These are phyloP conservation scores for Didymella keratinophila DNA, from an alignment of 2,329 filamentous ascomycete genomes.

Conservation along the genomic window DNA sequence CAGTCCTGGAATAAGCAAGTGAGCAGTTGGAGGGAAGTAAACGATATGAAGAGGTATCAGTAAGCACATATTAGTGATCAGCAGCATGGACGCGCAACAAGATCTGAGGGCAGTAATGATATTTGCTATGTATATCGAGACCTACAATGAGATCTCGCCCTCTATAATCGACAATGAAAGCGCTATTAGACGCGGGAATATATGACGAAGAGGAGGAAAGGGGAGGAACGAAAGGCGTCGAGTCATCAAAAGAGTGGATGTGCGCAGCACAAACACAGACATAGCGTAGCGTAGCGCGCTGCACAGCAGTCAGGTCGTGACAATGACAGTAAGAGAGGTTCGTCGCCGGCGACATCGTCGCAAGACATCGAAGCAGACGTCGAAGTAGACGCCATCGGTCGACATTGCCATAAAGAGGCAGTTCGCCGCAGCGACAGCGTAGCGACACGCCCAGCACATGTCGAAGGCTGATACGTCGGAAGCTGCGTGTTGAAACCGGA, in stretches of 20 bases:
- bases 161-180: background rate
- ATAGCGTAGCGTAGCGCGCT: background rate
- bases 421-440: no score
- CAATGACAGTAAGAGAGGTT: background rate
- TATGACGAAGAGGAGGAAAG: background rate
- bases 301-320: background rate
- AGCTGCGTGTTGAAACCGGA: constrained; percentile 12
- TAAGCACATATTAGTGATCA: no score
- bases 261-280: background rate
- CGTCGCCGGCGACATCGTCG: background rate
- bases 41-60: no score
- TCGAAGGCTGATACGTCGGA: background rate
- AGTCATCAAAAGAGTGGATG: background rate
- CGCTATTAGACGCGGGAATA: background rate
- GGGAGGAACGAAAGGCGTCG: background rate
- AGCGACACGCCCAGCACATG: background rate
- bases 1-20: no score
- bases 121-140: background rate
- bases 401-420: no score
- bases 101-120: background rate
- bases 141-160: no score
- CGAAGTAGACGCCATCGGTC: no score
- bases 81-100: no score
- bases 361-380: no score
- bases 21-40: no score